Base-by-base conservation (phyloP, 2,329 filamentous ascomycete species). In the Calonectria crousiana region DNA sequence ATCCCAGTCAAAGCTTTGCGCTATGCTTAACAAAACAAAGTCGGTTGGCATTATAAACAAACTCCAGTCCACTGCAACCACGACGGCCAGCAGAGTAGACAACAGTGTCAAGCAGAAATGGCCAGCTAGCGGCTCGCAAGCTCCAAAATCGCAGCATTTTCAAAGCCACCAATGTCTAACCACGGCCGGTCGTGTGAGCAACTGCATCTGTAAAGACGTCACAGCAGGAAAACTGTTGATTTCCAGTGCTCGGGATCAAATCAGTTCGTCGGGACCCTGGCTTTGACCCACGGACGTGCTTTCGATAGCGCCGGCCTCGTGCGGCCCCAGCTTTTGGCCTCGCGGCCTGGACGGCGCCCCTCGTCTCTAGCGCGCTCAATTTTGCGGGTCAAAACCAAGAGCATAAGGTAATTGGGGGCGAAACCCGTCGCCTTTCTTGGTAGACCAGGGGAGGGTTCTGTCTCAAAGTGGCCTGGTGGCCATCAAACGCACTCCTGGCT, bases 401-500 rank as follows among this genome's bases (percentile, higher is more conserved):
- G 34, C 65, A 44, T 51, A 44, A 69, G 20, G 38, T 38, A 51
- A 66, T 56, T 44, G 41, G 47, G 67, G 36, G 68, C 67, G 38
- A 28, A 56, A 62, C 34, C 49, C 30, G 51, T 58, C 23, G 36
- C n/a, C n/a, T 53, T 52, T 56, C 36, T 47, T 49, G 51, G 53
- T 36, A 36, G 41, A n/a, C 30, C 30, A 62, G 49, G 36, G 41
- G 38, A 38, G 60, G 38, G 36, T 14, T 28, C 53, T 73, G 60
- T 70, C 67, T 70, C 44, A 36, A 51, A 70, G 26, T 51, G 68
- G 28, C 14, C 65, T 49, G 32, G 65, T 10, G 13, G 41, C 14
- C n/a, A 23, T 52, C 65, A 36, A 30, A 80, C 80, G 78, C 78
- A 80, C 78, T 79, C 78, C 78, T 80, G 74, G 71, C 73, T 80